Base-by-base conservation (phyloP, 179 eudicot genomes). In the Actinidia chinensis region DNA sequence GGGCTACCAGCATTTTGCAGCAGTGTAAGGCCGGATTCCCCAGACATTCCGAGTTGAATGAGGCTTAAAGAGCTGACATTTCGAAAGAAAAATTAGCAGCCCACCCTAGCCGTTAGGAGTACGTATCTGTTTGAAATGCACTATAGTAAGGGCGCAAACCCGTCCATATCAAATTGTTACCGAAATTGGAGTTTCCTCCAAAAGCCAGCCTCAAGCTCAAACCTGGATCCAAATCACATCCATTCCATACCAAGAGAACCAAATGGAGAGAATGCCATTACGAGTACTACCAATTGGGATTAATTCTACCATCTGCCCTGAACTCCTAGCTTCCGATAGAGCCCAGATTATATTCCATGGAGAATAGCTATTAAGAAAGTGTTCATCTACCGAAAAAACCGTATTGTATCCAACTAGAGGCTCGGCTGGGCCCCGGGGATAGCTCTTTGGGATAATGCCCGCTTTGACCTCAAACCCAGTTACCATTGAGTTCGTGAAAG, bases 391-490 rank as follows among this genome's bases (percentile, higher is more conserved):
- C 77, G 43, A 79, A 69, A 87, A 68, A 50, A 88, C 84, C 69
- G 86, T 82, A 63, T 81, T 83, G 67, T 79, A 86, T 59, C 93
- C 90, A 40, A 82, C 46, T 17, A 88, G 55, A 74, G 93, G 91
- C 90, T 18, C 91, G 89, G 78, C 20, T 84, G 10, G 97, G 92
- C 15, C 89, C 80, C 14, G 92, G 97, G n/a, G 94, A 87, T 42
- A 84, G 70, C 86, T 90, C 94, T 82, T 89, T 92, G 4, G 97
- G 97, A 73, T n/a, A 92, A 91, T 50, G 97, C 97, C 67, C 91
- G 87, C 79, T n/a, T 91, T 91, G 50, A 91, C 97, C 91, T 90
- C 97, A n/a, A 10, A 91, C 97, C 97, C 90, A 85, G 79, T 91
- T 91, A 9, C 93, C 91, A 76, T 88, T 87, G 55, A 91, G 90